phyloP scores from a whole-genome alignment of 495 filamentous ascomycete species.

The Extremus antarcticus region DNA sequence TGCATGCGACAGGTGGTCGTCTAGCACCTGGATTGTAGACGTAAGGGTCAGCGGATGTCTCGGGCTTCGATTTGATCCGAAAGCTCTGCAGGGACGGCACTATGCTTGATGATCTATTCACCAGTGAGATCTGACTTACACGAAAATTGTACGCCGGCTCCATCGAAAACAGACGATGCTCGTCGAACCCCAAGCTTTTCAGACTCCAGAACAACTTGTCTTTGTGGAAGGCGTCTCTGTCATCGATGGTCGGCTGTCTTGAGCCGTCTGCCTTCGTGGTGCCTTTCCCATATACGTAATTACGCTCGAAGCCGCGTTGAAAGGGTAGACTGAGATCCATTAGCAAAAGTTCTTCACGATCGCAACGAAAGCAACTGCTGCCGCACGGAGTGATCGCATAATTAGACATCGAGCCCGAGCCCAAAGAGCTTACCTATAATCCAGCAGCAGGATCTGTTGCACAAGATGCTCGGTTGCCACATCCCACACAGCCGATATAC shows the following conservation, averaged over 20 bases:
- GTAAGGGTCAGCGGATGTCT: no score
- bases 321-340: not conserved
- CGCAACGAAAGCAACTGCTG: no score
- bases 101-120: no score
- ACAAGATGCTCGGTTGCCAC: not conserved
- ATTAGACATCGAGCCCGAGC: no score
- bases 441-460: not conserved
- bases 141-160: not conserved
- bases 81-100: no score
- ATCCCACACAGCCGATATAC: not conserved
- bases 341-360: no score
- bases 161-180: not conserved
- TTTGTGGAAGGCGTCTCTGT: not conserved
- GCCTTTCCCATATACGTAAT: not conserved
- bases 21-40: no score
- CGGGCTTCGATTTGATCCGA: no score
- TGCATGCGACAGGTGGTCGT: not conserved
- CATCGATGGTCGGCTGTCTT: not conserved
- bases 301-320: not conserved
- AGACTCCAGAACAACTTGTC: slow-evolving; percentile 1
- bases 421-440: not conserved
- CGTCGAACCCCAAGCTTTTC: not conserved
- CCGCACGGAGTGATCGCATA: no score
- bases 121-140: no score
- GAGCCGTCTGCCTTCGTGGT: not conserved